These are phyloP conservation scores for Henningerozyma blattae DNA, from an alignment of 805 yeast genomes.

Conservation along the genomic window DNA sequence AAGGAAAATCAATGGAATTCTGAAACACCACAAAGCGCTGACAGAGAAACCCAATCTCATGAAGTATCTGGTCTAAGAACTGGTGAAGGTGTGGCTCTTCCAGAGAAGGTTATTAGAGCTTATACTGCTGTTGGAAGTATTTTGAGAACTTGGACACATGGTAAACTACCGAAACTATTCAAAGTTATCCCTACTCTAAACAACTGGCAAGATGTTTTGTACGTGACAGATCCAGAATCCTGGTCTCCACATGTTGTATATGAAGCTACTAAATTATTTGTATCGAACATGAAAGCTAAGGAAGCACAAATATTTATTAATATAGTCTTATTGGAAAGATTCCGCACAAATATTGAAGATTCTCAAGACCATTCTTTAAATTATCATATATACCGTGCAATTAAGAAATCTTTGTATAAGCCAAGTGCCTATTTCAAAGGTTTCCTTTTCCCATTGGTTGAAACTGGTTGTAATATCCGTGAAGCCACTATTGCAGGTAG, in stretches of 20 bases:
- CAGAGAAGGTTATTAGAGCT: constrained; percentile 93
- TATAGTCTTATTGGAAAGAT: constrained; percentile 55
- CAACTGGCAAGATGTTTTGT: constrained; percentile 93
- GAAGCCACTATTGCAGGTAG: constrained; percentile 96
- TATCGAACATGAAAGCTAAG: constrained; percentile 74
- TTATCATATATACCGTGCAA: constrained; percentile 84
- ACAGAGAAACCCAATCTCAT: constrained; percentile 15
- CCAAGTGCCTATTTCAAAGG: constrained; percentile 98
- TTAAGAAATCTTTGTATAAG: constrained; percentile 87
- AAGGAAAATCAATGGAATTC: constrained; percentile 34
- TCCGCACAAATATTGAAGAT: constrained; percentile 58
- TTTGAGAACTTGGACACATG: constrained; percentile 82
- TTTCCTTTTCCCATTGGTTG: constrained; percentile 81
- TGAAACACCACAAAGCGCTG: constrained; percentile 5
- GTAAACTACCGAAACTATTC: constrained; percentile 91
- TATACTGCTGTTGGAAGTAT: constrained; percentile 86
- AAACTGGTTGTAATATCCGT: constrained; percentile 76
- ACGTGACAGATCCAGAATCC: constrained; percentile 79
- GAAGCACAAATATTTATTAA: constrained; percentile 82
- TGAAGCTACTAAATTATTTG: constrained; percentile 90
- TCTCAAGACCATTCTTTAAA: constrained; percentile 69
- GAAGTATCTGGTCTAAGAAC: constrained; percentile 23
- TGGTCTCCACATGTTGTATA: constrained; percentile 96
- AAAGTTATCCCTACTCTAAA: constrained; percentile 85
- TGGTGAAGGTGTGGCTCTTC: constrained; percentile 71